Evolutionary conservation across 495 filamentous ascomycete species (phyloP).

Genomic region (Penicillium salamii): DNA sequence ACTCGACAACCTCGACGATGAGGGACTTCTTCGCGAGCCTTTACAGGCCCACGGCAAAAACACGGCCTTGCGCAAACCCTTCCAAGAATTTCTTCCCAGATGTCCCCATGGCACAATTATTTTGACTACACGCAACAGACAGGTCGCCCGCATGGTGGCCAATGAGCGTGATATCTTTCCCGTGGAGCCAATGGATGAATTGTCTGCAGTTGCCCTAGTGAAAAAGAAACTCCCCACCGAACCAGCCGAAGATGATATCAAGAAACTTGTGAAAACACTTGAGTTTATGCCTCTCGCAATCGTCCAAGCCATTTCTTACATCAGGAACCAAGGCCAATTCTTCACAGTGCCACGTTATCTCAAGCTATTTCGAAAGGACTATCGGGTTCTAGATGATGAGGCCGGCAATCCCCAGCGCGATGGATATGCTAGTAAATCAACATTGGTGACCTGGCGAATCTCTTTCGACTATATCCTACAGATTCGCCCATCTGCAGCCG

Average conservation of each 20-base stretch:
- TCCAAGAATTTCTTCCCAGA: too few relatives aligned
- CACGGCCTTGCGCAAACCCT: not conserved
- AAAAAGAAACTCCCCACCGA: too few relatives aligned
- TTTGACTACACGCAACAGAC: too few relatives aligned
- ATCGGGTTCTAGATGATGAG: not conserved
- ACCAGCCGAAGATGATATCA: not conserved
- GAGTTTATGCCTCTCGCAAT: not conserved
- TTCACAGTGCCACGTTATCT: not conserved
- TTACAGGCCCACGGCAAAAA: not conserved
- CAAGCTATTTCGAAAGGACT: not conserved
- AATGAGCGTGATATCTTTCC: too few relatives aligned
- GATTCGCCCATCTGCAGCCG: not conserved
- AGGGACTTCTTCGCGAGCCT: not conserved
- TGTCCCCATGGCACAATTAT: too few relatives aligned
- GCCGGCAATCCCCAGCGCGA: not conserved
- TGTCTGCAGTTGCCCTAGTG: too few relatives aligned
- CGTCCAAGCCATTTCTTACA: not conserved
- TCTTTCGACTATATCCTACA: not conserved
- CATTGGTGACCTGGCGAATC: not conserved
- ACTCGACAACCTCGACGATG: not conserved
- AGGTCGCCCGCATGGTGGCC: too few relatives aligned
- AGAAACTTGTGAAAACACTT: not conserved
- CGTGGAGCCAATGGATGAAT: not conserved
- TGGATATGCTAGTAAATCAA: not conserved
- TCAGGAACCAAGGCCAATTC: not conserved